phyloP scores from a whole-genome alignment of 495 filamentous ascomycete genomes.

The Thermothielavioides terrestris region DNA sequence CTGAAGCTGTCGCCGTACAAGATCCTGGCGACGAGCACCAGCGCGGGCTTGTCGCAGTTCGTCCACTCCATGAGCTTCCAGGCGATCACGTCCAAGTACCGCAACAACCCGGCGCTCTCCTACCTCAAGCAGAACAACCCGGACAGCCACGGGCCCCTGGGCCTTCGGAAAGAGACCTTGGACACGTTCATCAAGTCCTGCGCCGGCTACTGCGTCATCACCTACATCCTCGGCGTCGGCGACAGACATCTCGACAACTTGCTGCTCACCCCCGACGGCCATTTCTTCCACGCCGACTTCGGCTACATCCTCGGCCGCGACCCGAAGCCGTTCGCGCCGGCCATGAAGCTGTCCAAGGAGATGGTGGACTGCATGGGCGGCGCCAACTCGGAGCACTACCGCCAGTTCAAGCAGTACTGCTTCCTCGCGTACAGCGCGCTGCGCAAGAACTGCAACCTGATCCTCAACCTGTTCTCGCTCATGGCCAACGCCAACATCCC shows the following conservation, averaged over 20 bases:
- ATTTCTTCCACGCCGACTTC: constrained; percentile 98
- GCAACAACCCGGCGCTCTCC: constrained; percentile 59
- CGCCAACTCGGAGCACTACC: constrained; percentile 63
- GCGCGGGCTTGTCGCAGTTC: constrained; percentile 86
- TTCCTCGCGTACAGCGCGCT: constrained; percentile 91
- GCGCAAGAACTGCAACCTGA: constrained; percentile 78
- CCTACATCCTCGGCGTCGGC: constrained; percentile 95
- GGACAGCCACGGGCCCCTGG: constrained; percentile 69
- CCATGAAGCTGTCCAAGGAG: constrained; percentile 94
- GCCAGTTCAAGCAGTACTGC: constrained; percentile 86
- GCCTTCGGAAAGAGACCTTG: constrained; percentile 85
- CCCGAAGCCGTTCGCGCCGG: constrained; percentile 92
- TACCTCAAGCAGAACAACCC: constrained; percentile 90
- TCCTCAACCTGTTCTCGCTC: constrained; percentile 91
- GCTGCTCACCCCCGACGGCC: constrained; percentile 77
- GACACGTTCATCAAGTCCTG: constrained; percentile 95
- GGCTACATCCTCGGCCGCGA: constrained; percentile 97
- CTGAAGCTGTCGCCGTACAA: constrained; percentile 92
- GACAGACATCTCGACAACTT: constrained; percentile 96
- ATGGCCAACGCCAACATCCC: constrained; percentile 98
- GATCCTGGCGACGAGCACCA: constrained; percentile 85
- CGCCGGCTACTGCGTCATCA: constrained; percentile 97
- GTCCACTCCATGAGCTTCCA: constrained; percentile 78
- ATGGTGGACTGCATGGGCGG: constrained; percentile 99
- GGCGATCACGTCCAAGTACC: constrained; percentile 70